phyloP scores from a whole-genome alignment of 2,329 filamentous ascomycete genomes.

The Lasiodiplodia hormozganensis region DNA sequence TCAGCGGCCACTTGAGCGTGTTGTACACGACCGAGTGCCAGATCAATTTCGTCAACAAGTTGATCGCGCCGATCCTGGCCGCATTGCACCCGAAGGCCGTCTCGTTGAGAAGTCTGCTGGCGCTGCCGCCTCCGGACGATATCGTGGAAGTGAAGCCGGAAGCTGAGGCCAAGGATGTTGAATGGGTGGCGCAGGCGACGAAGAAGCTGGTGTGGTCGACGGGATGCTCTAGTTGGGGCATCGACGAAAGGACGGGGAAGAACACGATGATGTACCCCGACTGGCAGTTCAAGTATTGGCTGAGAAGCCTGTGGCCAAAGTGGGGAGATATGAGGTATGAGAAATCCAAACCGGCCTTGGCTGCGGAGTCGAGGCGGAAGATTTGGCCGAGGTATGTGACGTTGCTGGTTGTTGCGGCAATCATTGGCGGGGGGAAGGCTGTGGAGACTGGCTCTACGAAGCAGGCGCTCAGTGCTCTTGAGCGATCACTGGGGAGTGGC shows the following conservation, averaged over 20 bases:
- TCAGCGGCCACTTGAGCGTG: slow-evolving; percentile 58
- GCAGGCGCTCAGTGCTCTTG: not conserved
- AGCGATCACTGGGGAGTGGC: no score
- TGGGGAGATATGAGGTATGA: slow-evolving; percentile 48
- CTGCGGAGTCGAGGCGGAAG: not conserved
- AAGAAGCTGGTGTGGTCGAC: slow-evolving; percentile 56
- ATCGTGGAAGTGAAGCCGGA: slow-evolving; percentile 47
- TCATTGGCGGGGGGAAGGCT: not conserved
- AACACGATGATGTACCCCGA: slow-evolving; percentile 63
- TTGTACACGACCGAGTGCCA: slow-evolving; percentile 61
- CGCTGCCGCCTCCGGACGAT: not conserved
- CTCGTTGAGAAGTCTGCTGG: not conserved
- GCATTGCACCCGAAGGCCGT: slow-evolving; percentile 31
- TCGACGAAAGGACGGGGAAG: slow-evolving; percentile 54
- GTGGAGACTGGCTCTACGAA: not conserved
- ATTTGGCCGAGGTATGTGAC: not conserved
- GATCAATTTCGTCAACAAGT: slow-evolving; percentile 55
- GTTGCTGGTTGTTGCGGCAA: not conserved
- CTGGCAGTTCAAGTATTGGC: slow-evolving; percentile 59
- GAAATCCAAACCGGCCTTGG: slow-evolving; percentile 34
- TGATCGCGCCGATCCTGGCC: slow-evolving; percentile 52
- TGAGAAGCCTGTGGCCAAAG: slow-evolving; percentile 54
- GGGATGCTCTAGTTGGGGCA: slow-evolving; percentile 61
- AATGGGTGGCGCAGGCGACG: slow-evolving; percentile 51
- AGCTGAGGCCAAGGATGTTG: slow-evolving; percentile 46